These are phyloP conservation scores for Yarrowia sp. DNA, from an alignment of 805 yeast genomes.

Conservation along the genomic window DNA sequence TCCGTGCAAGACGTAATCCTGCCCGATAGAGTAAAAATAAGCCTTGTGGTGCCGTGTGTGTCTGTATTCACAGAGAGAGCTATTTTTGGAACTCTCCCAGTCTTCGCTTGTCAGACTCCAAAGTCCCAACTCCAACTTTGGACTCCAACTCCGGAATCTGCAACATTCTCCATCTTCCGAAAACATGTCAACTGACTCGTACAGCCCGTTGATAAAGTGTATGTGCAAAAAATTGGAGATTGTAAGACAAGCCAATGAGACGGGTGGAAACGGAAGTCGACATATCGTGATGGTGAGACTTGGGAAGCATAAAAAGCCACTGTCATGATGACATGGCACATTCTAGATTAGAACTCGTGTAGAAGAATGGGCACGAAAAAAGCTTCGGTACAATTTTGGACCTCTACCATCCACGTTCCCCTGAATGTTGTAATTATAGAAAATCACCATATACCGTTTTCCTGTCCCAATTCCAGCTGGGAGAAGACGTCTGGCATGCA, in stretches of 20 bases:
- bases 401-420: not conserved
- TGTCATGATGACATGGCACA: not conserved
- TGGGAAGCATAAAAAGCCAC: not conserved
- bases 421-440: conserved; percentile 9
- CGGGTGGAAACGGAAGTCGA: not conserved
- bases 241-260: conserved; percentile 1
- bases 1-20: not conserved
- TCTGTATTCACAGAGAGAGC: not conserved
- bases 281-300: too few relatives aligned
- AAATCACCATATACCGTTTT: not conserved
- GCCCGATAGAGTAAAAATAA: not conserved
- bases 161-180: conserved; percentile 16
- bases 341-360: not conserved
- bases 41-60: not conserved
- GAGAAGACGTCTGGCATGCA: not conserved
- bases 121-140: not conserved
- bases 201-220: conserved; percentile 2
- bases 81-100: conserved; percentile 17
- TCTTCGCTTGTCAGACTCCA: not conserved
- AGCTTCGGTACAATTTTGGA: too few relatives aligned
- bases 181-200: conserved; percentile 9
- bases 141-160: conserved; percentile 1
- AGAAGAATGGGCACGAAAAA: too few relatives aligned
- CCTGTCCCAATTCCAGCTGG: not conserved
- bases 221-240: not conserved